Evolutionary conservation across 1,139 yeast species (phyloP).

Genomic region (Geotrichum siamense): DNA sequence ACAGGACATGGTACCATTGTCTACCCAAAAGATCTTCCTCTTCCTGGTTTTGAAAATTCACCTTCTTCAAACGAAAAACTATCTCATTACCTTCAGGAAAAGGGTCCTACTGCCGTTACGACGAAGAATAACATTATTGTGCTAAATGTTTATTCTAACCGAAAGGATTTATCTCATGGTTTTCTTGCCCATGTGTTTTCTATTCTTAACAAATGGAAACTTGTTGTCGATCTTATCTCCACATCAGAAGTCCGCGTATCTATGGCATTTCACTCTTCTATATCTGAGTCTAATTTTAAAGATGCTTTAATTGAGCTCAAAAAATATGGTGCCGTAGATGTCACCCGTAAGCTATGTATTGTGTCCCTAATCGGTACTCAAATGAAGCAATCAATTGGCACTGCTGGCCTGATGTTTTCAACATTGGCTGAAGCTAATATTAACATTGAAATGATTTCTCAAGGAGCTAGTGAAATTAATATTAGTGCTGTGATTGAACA

Average conservation of each 20-base stretch:
- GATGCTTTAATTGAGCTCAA: slow-evolving; percentile 71
- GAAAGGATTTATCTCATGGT: slow-evolving; percentile 88
- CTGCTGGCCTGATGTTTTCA: slow-evolving; percentile 95
- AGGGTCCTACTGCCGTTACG: slow-evolving; percentile 92
- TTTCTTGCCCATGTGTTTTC: slow-evolving; percentile 86
- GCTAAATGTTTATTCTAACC: slow-evolving; percentile 86
- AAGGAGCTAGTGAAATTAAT: slow-evolving; percentile 96
- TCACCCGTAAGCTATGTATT: slow-evolving; percentile 76
- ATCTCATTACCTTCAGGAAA: slow-evolving; percentile 50
- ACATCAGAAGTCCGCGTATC: slow-evolving; percentile 97
- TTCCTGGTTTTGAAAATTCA: neutral
- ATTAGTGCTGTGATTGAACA: slow-evolving; percentile 91
- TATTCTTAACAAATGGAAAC: slow-evolving; percentile 70
- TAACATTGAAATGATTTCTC: slow-evolving; percentile 95
- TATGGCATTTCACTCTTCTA: slow-evolving; percentile 72
- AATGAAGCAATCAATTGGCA: slow-evolving; percentile 94
- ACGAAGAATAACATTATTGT: slow-evolving; percentile 91
- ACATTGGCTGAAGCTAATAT: slow-evolving; percentile 87
- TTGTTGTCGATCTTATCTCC: slow-evolving; percentile 91
- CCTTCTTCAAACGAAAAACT: neutral
- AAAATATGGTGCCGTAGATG: slow-evolving; percentile 77
- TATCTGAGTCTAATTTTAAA: slow-evolving; percentile 50
- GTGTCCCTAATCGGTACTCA: slow-evolving; percentile 92
- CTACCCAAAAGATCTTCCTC: slow-evolving; percentile 58
- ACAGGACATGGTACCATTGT: slow-evolving; percentile 84